phyloP scores from a whole-genome alignment of 2,329 filamentous ascomycete genomes.

The Neophaeococcomyces aloes region DNA sequence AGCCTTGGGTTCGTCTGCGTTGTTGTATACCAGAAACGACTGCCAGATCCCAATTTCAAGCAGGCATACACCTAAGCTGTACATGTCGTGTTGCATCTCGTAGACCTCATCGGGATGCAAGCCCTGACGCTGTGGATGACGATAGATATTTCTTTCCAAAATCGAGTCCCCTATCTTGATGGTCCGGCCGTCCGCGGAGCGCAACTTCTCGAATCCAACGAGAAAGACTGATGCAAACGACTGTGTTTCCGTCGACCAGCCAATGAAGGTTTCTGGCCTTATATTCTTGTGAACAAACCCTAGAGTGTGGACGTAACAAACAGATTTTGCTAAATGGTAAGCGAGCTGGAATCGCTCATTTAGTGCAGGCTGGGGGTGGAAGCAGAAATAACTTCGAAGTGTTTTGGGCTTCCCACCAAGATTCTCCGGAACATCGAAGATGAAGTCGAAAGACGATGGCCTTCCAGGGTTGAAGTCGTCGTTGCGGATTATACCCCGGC shows the following conservation, averaged over 20 bases:
- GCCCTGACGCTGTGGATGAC: slow-evolving; percentile 41
- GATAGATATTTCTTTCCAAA: slow-evolving; percentile 40
- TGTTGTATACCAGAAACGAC: slow-evolving; percentile 28
- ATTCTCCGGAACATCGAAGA: neutral
- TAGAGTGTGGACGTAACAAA: slow-evolving; percentile 24
- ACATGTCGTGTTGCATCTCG: slow-evolving; percentile 47
- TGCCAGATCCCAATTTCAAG: slow-evolving; percentile 44
- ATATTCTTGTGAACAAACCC: slow-evolving; percentile 29
- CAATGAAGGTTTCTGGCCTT: slow-evolving; percentile 26
- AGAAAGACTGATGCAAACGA: slow-evolving; percentile 29
- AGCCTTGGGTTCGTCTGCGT: too few relatives aligned
- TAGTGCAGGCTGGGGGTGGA: neutral
- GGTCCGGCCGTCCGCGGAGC: slow-evolving; percentile 27
- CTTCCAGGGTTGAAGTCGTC: too few relatives aligned
- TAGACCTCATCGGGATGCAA: slow-evolving; percentile 30
- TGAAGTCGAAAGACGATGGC: neutral
- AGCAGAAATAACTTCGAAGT: neutral
- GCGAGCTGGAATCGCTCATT: slow-evolving; percentile 24
- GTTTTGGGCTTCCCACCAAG: neutral
- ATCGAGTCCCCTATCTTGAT: slow-evolving; percentile 27
- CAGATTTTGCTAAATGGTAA: slow-evolving; percentile 22
- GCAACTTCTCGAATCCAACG: slow-evolving; percentile 37
- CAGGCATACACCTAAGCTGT: slow-evolving; percentile 45
- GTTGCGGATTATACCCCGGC: too few relatives aligned
- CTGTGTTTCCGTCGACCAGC: slow-evolving; percentile 20